phyloP scores from a whole-genome alignment of 768 basidiomycete species.

The Leccinum barrowsii region DNA sequence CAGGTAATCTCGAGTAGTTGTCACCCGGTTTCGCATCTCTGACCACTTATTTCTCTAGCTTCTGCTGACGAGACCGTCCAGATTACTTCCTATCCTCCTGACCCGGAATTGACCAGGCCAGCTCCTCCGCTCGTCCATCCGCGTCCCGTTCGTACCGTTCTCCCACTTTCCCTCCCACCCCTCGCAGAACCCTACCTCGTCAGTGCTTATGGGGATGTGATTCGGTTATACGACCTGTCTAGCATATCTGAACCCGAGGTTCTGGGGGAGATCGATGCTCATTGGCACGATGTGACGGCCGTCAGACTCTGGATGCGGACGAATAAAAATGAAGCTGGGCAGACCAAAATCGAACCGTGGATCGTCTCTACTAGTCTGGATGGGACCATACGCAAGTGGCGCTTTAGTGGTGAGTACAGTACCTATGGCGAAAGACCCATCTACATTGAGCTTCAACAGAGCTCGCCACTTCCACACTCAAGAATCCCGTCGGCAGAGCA shows the following conservation, averaged over 20 bases:
- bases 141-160: slow-evolving; percentile 64
- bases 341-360: slow-evolving; percentile 67
- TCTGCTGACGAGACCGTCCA: slow-evolving; percentile 87
- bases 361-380: slow-evolving; percentile 83
- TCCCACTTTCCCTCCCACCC: slow-evolving; percentile 61
- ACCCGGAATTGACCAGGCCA: slow-evolving; percentile 32
- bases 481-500: slow-evolving; percentile 17
- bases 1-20: slow-evolving; percentile 47
- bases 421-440: not conserved
- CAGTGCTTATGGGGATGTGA: slow-evolving; percentile 79
- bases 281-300: slow-evolving; percentile 85
- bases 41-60: slow-evolving; percentile 42
- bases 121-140: slow-evolving; percentile 57
- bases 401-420: slow-evolving; percentile 49
- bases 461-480: slow-evolving; percentile 24
- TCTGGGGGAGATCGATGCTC: slow-evolving; percentile 74
- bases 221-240: slow-evolving; percentile 79
- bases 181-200: slow-evolving; percentile 73
- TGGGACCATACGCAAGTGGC: slow-evolving; percentile 85
- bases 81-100: slow-evolving; percentile 45
- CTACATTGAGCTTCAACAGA: slow-evolving; percentile 15
- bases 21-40: not conserved
- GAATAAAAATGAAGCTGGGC: slow-evolving; percentile 41
- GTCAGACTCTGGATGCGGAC: slow-evolving; percentile 69
- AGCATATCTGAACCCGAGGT: slow-evolving; percentile 63